phyloP scores from a whole-genome alignment of 768 basidiomycete genomes.

The Podaxis sp. region DNA sequence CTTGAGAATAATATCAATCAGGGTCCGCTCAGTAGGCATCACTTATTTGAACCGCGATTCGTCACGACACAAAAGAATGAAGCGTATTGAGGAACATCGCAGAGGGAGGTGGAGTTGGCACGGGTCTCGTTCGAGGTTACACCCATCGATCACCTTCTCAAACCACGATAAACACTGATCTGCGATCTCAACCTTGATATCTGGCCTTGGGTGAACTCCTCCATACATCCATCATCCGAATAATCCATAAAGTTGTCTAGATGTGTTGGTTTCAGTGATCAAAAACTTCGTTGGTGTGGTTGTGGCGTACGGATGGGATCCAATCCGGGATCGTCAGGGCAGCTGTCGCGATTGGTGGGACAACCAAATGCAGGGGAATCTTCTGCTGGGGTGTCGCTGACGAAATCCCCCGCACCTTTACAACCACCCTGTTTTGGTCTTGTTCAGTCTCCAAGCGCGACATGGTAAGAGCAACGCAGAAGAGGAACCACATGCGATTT shows the following conservation, averaged over 20 bases:
- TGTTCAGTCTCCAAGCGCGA: constrained; percentile 21
- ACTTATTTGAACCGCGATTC: no score
- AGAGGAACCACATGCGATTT: not conserved
- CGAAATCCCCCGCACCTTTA: constrained; percentile 30
- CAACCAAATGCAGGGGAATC: constrained; percentile 26
- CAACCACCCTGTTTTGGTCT: constrained; percentile 34
- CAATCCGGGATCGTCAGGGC: constrained; percentile 24
- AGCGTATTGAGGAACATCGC: not conserved
- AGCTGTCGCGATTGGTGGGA: constrained; percentile 25
- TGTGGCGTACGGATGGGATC: constrained; percentile 28
- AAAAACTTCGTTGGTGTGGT: not conserved
- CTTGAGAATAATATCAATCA: not conserved
- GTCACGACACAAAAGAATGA: not conserved
- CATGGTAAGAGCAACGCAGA: not conserved
- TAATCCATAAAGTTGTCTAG: constrained; percentile 32
- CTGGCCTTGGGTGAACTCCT: constrained; percentile 28
- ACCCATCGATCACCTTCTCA: constrained; percentile 1
- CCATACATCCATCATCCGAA: constrained; percentile 30
- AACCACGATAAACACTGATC: constrained; percentile 7
- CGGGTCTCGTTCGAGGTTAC: no score
- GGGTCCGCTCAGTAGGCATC: not conserved
- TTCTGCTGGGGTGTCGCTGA: constrained; percentile 33
- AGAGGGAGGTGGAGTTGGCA: not conserved
- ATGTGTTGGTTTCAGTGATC: not conserved
- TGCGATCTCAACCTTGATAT: constrained; percentile 6